Percentiles rank a stretch among this genome's conserved stretches.
These are phyloP conservation scores for Pinus taeda DNA, from an alignment of 75 land plant species.

Conservation along the genomic window DNA sequence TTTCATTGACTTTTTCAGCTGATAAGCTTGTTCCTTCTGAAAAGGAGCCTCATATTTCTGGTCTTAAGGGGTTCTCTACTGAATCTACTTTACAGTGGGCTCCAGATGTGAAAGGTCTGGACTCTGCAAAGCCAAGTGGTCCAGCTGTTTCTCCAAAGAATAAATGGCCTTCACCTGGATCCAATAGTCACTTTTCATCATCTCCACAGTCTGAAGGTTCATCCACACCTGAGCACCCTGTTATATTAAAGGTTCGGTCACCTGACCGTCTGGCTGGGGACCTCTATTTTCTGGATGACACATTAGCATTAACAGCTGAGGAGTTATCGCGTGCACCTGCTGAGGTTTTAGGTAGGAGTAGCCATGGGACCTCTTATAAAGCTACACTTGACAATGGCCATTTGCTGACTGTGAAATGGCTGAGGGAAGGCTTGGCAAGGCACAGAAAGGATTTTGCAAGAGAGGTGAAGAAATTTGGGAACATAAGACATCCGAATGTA, in stretches of 20 bases:
- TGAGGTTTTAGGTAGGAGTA: conserved; percentile 94
- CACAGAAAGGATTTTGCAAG: conserved; percentile 81
- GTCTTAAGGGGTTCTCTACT: neutral
- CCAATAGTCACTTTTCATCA: conserved; percentile 54
- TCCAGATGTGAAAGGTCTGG: conserved; percentile 7
- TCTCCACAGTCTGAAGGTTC: conserved; percentile 69
- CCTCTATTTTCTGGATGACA: conserved; percentile 80
- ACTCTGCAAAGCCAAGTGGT: conserved; percentile 3
- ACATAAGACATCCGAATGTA: conserved; percentile 88
- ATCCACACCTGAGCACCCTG: conserved; percentile 36
- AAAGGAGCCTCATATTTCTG: conserved; percentile 47
- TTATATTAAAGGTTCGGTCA: conserved; percentile 73
- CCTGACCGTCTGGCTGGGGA: conserved; percentile 93
- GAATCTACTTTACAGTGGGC: conserved; percentile 10
- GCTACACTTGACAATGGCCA: conserved; percentile 95
- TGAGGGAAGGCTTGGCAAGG: conserved; percentile 90
- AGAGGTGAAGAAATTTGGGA: conserved; percentile 90
- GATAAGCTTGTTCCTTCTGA: conserved; percentile 43
- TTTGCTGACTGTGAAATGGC: conserved; percentile 94
- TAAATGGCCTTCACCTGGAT: conserved; percentile 46
- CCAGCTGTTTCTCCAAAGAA: conserved; percentile 9
- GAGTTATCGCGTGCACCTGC: conserved; percentile 97
- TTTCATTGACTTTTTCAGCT: conserved; percentile 42
- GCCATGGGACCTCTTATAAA: conserved; percentile 97
- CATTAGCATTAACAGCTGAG: conserved; percentile 77